Base-by-base conservation (phyloP, 2,329 filamentous ascomycete species). In the Sarocladium brachiariae region DNA sequence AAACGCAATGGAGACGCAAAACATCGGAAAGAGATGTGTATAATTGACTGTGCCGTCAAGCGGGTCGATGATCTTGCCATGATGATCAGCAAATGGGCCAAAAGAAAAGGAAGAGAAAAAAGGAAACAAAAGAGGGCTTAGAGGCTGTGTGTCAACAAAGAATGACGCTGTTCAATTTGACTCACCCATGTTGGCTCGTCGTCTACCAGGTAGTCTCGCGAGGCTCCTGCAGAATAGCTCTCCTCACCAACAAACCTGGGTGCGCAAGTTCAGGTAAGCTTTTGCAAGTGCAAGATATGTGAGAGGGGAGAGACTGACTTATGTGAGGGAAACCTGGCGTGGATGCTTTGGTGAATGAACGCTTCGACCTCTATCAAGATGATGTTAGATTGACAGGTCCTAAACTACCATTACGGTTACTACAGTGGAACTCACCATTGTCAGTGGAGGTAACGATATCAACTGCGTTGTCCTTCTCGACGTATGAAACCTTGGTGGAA, bases 21-120 rank as follows among this genome's bases (percentile, higher is more conserved):
- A 89, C 82, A 89, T 88, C 52, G 85, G 85, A 61, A 88, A 89
- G 5, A 88, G 75, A 64, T 90, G 87, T 25, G 86, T 87, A 68
- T 86, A 90, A 71, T 90, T 90, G 53, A 90, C 85, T 2, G 87
- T 90, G 70, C 84, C 86, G 60, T 90, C 86, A 24, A 90, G 74
- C 9, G 87, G 86, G 65, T 91, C 87, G 35, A 90, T 76, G 59
- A 83, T 81, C 87, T 86, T 90, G 27, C 7, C 13, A 4, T n/a
- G 3, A 25, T 25, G 13, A 86, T 89, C 38, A 86, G 86, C 1
- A 27, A 6, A n/a, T n/a, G n/a, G n/a, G n/a, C n/a, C n/a, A n/a
- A n/a, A n/a, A n/a, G n/a, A n/a, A n/a, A n/a, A n/a, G n/a, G n/a
- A n/a, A n/a, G n/a, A n/a, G n/a, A n/a, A n/a, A n/a, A n/a, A n/a